These are phyloP conservation scores for Byssoonygena ceratinophila DNA, from an alignment of 2,329 filamentous ascomycete genomes.

Conservation along the genomic window DNA sequence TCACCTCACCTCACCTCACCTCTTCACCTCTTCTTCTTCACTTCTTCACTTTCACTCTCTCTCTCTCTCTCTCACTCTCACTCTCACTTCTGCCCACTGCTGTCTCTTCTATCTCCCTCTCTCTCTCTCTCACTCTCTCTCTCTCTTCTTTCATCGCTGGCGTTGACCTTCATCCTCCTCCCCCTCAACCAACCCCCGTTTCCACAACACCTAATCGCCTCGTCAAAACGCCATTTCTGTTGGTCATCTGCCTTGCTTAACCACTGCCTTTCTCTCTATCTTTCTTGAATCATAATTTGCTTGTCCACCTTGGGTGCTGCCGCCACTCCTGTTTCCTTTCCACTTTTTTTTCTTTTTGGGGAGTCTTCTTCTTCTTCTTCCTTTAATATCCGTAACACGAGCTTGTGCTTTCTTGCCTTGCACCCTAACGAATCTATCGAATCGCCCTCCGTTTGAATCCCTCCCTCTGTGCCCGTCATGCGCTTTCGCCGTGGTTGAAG, in stretches of 20 bases:
- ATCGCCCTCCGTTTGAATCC: background rate
- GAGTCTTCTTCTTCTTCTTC: constrained; percentile 17
- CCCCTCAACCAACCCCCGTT: background rate
- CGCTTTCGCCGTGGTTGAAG: constrained; percentile 2
- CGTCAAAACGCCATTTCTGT: constrained; percentile 17
- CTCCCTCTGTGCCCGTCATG: background rate
- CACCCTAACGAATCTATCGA: background rate
- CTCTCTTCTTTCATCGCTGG: constrained; percentile 5
- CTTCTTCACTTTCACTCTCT: background rate
- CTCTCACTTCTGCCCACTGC: background rate
- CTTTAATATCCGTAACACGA: constrained; percentile 1
- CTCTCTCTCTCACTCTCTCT: background rate
- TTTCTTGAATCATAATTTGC: constrained; percentile 29
- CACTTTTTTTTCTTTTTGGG: constrained; percentile 8
- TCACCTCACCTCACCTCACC: background rate
- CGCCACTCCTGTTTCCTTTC: constrained; percentile 18
- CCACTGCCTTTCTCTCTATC: constrained; percentile 20
- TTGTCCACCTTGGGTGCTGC: constrained; percentile 23
- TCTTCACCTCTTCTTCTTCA: background rate
- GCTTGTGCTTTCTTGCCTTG: background rate
- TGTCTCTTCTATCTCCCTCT: background rate
- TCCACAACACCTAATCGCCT: background rate
- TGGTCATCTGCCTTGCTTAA: too few relatives aligned
- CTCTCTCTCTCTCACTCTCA: background rate
- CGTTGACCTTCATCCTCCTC: constrained; percentile 2